A percentile compares a stretch with the other conserved stretches of the same genome.
Evolutionary conservation across 116 monocot genomes (phyloP).

Genomic region (Dioscorea cayenensis): DNA sequence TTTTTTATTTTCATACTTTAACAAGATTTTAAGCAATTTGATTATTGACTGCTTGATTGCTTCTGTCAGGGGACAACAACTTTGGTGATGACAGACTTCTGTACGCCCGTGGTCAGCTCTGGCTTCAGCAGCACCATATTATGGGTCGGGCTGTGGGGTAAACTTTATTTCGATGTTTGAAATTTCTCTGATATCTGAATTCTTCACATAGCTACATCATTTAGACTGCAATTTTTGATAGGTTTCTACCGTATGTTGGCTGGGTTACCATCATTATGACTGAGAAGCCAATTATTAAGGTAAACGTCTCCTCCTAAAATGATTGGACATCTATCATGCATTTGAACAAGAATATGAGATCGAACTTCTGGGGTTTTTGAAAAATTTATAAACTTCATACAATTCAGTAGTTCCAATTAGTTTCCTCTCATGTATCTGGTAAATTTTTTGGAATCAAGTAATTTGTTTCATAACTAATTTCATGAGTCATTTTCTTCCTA

Average conservation of each 20-base stretch:
- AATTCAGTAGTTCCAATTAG: too few species aligned
- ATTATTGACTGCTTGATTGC: background rate
- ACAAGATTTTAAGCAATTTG: too few species aligned
- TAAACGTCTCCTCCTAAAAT: background rate
- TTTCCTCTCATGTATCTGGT: too few species aligned
- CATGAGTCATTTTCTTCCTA: too few species aligned
- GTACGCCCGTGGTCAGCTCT: conserved; percentile 64
- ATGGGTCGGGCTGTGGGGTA: conserved; percentile 80
- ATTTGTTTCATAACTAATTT: too few species aligned
- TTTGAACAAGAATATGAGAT: too few species aligned
- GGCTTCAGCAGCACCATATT: conserved; percentile 76
- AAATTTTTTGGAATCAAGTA: too few species aligned
- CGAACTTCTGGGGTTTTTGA: background rate
- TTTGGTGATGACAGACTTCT: conserved; percentile 52
- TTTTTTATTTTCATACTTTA: too few species aligned
- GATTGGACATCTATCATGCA: background rate
- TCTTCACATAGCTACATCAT: too few species aligned
- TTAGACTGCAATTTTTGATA: background rate
- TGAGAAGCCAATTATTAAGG: conserved; percentile 55
- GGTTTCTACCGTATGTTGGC: conserved; percentile 49
- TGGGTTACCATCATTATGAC: conserved; percentile 54
- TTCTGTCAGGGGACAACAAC: conserved; percentile 52
- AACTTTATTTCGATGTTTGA: background rate
- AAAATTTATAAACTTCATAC: too few species aligned
- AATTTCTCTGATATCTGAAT: background rate